Conservation (phyloP, 495 filamentous ascomycete genomes). For the Cryomyces antarcticus region DNA sequence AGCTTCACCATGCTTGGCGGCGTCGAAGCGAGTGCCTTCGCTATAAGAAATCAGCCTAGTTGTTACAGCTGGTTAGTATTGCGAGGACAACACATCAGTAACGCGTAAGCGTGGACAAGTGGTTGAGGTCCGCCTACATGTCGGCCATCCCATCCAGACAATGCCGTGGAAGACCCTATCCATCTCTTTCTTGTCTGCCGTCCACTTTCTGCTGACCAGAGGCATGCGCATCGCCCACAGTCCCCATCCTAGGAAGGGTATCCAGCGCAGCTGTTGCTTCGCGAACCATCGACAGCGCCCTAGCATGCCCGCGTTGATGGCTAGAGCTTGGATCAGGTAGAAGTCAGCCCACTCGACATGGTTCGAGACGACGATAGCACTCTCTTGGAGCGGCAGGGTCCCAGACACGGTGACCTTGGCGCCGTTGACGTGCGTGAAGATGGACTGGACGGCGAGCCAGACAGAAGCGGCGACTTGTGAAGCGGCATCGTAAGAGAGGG, state of each 20-base stretch:
- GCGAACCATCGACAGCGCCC: conserved; percentile 35
- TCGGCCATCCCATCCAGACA: conserved; percentile 26
- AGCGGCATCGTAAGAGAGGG: conserved; percentile 26
- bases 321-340: conserved; percentile 37
- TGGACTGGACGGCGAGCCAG: conserved; percentile 31
- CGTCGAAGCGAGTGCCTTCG: conserved; percentile 35
- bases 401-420: conserved; percentile 26
- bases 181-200: conserved; percentile 29
- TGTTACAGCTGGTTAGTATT: no score
- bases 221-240: conserved; percentile 43
- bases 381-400: conserved; percentile 24
- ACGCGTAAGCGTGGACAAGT: background rate
- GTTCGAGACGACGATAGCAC: conserved; percentile 34
- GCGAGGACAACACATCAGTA: no score
- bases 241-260: conserved; percentile 38
- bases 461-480: conserved; percentile 28
- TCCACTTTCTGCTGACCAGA: conserved; percentile 34
- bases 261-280: conserved; percentile 31
- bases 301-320: conserved; percentile 31
- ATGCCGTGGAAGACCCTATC: conserved; percentile 31
- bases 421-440: conserved; percentile 29
- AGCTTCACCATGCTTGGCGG: conserved; percentile 27
- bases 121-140: conserved; percentile 22
- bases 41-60: conserved; percentile 36
- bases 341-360: conserved; percentile 39